Percentiles rank a stretch among this genome's conserved stretches.
Conservation (phyloP, 352 stramenopile genomes). For the Elongisporangium senticosum region DNA sequence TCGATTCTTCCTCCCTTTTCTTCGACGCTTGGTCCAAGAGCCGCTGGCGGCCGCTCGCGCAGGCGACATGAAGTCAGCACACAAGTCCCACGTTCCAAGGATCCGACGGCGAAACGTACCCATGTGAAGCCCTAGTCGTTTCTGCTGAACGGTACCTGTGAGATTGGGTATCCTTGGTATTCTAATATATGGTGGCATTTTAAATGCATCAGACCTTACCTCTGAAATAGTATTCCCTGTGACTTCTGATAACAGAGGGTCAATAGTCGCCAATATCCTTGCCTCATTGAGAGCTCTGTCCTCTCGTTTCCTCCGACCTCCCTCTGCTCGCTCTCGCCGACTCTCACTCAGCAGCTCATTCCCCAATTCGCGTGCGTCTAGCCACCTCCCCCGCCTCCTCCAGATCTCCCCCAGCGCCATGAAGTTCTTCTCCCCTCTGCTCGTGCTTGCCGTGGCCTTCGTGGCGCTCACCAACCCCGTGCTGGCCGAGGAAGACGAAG, state of each 20-base stretch:
- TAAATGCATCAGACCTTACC: too few species aligned
- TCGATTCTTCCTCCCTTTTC: neutral
- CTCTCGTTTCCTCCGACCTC: slow-evolving; percentile 11
- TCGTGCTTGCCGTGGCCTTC: slow-evolving; percentile 14
- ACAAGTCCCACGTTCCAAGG: neutral
- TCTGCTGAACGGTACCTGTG: neutral
- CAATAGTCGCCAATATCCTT: slow-evolving; percentile 14
- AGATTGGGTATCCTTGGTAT: too few species aligned
- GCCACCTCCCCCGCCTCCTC: slow-evolving; percentile 7
- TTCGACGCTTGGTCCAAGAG: neutral
- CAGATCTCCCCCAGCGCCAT: slow-evolving; percentile 10
- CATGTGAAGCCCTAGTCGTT: neutral
- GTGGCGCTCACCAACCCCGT: slow-evolving; percentile 7
- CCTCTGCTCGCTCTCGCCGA: neutral
- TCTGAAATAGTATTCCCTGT: slow-evolving; percentile 9
- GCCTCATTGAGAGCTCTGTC: neutral
- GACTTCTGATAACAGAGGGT: neutral
- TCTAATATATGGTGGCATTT: too few species aligned
- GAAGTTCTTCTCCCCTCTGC: slow-evolving; percentile 25
- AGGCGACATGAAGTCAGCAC: neutral
- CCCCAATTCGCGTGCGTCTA: slow-evolving; percentile 22
- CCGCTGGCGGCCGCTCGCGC: neutral
- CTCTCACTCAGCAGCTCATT: slow-evolving; percentile 14
- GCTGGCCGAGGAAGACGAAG: neutral
- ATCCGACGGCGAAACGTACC: neutral